Conservation (phyloP, 345 rosid species). For the Combretum micranthum region DNA sequence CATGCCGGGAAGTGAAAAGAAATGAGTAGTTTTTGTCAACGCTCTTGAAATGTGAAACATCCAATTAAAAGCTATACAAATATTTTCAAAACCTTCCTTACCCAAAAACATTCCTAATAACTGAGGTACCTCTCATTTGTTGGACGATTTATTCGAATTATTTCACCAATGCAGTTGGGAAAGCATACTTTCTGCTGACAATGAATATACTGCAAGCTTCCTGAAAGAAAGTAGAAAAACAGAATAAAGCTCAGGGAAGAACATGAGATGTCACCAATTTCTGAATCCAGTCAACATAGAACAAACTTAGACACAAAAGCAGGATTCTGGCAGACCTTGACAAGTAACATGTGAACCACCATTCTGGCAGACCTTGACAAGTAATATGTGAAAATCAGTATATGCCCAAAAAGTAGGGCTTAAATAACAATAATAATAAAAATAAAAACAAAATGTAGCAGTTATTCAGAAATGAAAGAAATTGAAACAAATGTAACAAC, state of each 20-base stretch:
- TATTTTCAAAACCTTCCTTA: too few relatives aligned
- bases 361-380: conserved; percentile 45
- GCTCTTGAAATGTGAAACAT: too few relatives aligned
- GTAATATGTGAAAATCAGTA: conserved; percentile 20
- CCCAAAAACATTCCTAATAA: neutral
- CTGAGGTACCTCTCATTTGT: conserved; percentile 35
- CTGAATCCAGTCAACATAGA: too few relatives aligned
- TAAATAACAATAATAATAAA: neutral
- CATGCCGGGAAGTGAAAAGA: too few relatives aligned
- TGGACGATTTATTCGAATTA: conserved; percentile 44
- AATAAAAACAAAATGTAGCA: neutral
- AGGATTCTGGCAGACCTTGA: too few relatives aligned
- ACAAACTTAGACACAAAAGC: too few relatives aligned
- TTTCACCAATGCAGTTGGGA: conserved; percentile 63
- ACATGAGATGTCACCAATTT: too few relatives aligned
- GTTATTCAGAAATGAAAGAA: neutral
- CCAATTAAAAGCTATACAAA: neutral
- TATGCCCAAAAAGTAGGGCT: conserved; percentile 1
- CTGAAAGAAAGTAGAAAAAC: conserved; percentile 23
- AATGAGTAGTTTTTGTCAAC: too few relatives aligned
- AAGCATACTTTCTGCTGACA: conserved; percentile 15
- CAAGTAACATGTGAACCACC: conserved; percentile 29
- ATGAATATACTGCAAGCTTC: conserved; percentile 31
- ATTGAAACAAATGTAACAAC: neutral
- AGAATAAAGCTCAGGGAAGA: neutral